Evolutionary conservation across 495 filamentous ascomycete species (phyloP), one percentile per base, ranked within the genome.

Genomic region (Annulohypoxylon moriforme): DNA sequence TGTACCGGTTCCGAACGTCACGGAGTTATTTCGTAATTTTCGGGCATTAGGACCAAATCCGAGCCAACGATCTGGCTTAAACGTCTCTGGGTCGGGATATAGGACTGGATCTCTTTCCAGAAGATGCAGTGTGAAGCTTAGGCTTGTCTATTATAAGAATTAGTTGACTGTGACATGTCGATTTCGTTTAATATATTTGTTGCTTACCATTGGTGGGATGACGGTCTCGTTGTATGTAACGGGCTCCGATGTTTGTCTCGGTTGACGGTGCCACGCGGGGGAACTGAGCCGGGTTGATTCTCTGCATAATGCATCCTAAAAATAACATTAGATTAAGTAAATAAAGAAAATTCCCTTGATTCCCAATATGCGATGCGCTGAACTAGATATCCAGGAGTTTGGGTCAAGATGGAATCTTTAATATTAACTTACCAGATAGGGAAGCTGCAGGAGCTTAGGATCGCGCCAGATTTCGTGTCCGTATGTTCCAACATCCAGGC

Each of bases 211-310:
- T 14, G 50, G 50, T 20, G 50, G 29, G 18, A 55, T 55, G 14
- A 55, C 20, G 9, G 16, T 34, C 11, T 33, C 29, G 6, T 33
- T 20, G 29, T 55, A 55, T 6, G 16, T 20, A n/a, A 55, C 27
- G 0, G 50, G 50, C n/a, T 55, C 29, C 11, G 50, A 20, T 55
- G 29, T 55, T 34, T 55, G 50, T 20, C 50, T 55, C 29, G 50
- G 50, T n/a, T 55, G 50, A 11, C 50, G 50, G 27, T 55, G 50
- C 50, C 27, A 55, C 50, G 27, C 27, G 18, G 50, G 50, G 1
- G 50, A 55, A 55, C 50, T 55, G 2, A 55, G 50, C 13, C 50
- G 50, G n/a, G 50, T 55, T 14, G 50, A 55, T 29, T 55, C 50
- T n/a, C 29, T 55, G 4, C 50, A 55, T 9, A 55, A 31, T 9